Conservation (phyloP, 352 stramenopile genomes). For the Thalassiosira livingstoniorum region DNA sequence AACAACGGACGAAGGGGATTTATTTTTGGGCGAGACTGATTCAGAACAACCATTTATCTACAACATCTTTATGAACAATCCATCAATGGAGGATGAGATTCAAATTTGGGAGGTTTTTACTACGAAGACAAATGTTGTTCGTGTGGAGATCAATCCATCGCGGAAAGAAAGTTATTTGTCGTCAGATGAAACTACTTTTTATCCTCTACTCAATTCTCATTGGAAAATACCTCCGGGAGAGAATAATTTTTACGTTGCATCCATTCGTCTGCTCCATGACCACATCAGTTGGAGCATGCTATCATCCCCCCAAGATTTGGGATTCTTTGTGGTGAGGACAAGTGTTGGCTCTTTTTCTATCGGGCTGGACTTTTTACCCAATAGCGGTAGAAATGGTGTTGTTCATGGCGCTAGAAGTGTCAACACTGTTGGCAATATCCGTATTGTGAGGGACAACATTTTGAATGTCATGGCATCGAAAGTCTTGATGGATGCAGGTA, state of each 20-base stretch:
- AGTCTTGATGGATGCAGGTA: neutral
- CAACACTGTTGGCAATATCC: constrained; percentile 44
- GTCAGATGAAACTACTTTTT: constrained; percentile 31
- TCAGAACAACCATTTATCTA: constrained; percentile 55
- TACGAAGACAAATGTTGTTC: constrained; percentile 66
- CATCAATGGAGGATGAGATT: constrained; percentile 40
- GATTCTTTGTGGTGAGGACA: constrained; percentile 70
- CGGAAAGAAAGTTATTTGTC: neutral
- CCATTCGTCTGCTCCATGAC: constrained; percentile 58
- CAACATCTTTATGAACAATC: constrained; percentile 79
- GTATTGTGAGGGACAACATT: constrained; percentile 40
- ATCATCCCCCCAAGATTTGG: constrained; percentile 56
- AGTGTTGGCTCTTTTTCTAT: constrained; percentile 67
- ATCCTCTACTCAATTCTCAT: constrained; percentile 40
- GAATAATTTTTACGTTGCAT: constrained; percentile 57
- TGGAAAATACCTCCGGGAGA: constrained; percentile 30
- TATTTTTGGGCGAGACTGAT: constrained; percentile 35
- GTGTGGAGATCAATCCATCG: constrained; percentile 30
- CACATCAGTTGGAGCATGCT: constrained; percentile 46
- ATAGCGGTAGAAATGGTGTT: constrained; percentile 31
- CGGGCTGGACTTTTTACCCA: constrained; percentile 69
- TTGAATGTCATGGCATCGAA: constrained; percentile 15
- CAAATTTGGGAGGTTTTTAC: constrained; percentile 71
- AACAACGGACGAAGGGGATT: constrained; percentile 46
- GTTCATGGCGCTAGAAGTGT: constrained; percentile 41